These are phyloP conservation scores for Oenanthe javanica DNA, from an alignment of 140 eudicot species.

Conservation along the genomic window DNA sequence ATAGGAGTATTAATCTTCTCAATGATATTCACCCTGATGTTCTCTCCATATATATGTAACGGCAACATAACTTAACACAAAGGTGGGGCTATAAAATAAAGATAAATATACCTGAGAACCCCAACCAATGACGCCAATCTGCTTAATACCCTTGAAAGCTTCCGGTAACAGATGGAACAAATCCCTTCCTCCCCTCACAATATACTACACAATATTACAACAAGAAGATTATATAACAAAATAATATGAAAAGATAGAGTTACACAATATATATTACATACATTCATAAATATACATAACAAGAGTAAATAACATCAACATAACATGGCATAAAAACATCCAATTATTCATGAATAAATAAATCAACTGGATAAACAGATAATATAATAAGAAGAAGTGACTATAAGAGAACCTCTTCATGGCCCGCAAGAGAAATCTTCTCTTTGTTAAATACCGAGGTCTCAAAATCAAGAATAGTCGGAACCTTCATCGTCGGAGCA, in stretches of 20 bases:
- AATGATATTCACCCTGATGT: background rate
- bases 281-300: conserved; percentile 34
- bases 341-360: too few species aligned
- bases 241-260: too few species aligned
- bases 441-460: conserved; percentile 75
- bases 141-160: conserved; percentile 91
- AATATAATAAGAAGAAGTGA: too few species aligned
- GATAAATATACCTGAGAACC: conserved; percentile 75
- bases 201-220: conserved; percentile 39
- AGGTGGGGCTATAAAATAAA: background rate
- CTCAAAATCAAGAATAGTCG: conserved; percentile 55
- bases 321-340: background rate
- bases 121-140: conserved; percentile 99
- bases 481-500: conserved; percentile 31
- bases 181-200: conserved; percentile 97
- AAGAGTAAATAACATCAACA: background rate
- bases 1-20: background rate
- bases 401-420: conserved; percentile 58
- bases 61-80: too few species aligned
- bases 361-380: background rate
- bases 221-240: background rate
- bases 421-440: conserved; percentile 71
- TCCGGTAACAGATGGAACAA: conserved; percentile 81
- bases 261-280: too few species aligned
- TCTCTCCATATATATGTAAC: background rate